phyloP scores from a whole-genome alignment of 108 stramenopile species.

The Stephanodiscus triporus region DNA sequence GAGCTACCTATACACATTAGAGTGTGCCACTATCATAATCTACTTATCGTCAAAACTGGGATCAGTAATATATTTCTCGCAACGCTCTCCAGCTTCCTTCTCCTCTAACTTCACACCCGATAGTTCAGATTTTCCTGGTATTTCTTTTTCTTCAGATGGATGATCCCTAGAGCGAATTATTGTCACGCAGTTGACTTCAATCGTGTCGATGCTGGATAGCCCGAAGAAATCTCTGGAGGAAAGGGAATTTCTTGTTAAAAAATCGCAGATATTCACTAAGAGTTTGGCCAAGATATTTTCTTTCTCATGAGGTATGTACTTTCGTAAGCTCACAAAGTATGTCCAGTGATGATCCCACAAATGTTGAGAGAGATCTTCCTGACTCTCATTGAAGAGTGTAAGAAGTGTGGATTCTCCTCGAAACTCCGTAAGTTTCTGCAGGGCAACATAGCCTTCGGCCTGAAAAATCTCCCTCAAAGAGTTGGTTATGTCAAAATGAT shows the following conservation, averaged over 20 bases:
- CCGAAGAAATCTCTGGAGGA: constrained; percentile 7
- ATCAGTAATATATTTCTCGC: too few species aligned
- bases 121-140: background rate
- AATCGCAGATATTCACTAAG: constrained; percentile 3
- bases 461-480: constrained; percentile 1
- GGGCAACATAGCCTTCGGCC: constrained; percentile 3
- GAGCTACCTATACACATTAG: background rate
- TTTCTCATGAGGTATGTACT: background rate
- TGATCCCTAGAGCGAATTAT: constrained; percentile 1
- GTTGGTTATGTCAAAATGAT: constrained; percentile 7
- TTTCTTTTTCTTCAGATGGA: background rate
- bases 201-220: constrained; percentile 6
- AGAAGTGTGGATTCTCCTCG: background rate
- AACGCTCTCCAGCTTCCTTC: background rate
- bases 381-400: background rate
- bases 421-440: constrained; percentile 3
- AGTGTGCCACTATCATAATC: background rate
- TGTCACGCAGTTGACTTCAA: background rate
- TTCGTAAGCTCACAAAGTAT: constrained; percentile 7
- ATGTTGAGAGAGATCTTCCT: background rate
- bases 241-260: constrained; percentile 6
- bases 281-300: background rate
- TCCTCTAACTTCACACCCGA: background rate
- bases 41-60: too few species aligned
- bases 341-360: background rate